These are phyloP conservation scores for Ambrosia trifida DNA, from an alignment of 129 eudicot species.

Conservation along the genomic window DNA sequence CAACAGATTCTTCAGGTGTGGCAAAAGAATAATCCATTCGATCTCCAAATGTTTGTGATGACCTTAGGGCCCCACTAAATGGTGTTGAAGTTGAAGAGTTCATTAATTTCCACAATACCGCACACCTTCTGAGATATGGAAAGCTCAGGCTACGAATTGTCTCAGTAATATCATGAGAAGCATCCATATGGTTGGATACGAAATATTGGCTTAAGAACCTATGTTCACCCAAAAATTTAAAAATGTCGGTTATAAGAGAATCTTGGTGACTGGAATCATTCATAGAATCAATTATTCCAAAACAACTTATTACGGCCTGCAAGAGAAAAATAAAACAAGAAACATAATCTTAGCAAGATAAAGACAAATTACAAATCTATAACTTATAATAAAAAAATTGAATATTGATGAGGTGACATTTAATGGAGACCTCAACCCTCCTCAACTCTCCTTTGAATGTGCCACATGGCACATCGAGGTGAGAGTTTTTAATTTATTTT, in stretches of 20 bases:
- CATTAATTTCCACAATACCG: constrained; percentile 74
- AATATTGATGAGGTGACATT: too few relatives aligned
- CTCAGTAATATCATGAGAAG: constrained; percentile 50
- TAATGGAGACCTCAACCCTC: too few relatives aligned
- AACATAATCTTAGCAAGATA: constrained; percentile 4
- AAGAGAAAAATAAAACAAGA: constrained; percentile 19
- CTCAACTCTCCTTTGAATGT: too few relatives aligned
- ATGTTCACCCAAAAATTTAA: constrained; percentile 42
- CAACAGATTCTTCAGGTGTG: constrained; percentile 49
- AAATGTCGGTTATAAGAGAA: constrained; percentile 62
- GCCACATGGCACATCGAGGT: too few relatives aligned
- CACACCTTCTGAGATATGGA: constrained; percentile 86
- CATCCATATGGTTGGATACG: constrained; percentile 47
- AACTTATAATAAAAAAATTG: too few relatives aligned
- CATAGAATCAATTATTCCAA: constrained; percentile 32
- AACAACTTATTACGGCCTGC: constrained; percentile 62
- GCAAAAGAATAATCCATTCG: constrained; percentile 41
- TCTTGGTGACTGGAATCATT: constrained; percentile 42
- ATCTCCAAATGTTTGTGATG: constrained; percentile 35
- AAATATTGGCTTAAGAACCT: constrained; percentile 44
- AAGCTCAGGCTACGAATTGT: constrained; percentile 62
- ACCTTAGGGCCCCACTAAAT: constrained; percentile 52
- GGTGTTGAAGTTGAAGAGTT: constrained; percentile 54
- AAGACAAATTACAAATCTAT: too few relatives aligned
- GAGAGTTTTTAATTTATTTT: too few relatives aligned